A percentile compares a stretch with the other conserved stretches of the same genome.
These are phyloP conservation scores for Saturnispora sekii DNA, from an alignment of 805 yeast species.

Conservation along the genomic window DNA sequence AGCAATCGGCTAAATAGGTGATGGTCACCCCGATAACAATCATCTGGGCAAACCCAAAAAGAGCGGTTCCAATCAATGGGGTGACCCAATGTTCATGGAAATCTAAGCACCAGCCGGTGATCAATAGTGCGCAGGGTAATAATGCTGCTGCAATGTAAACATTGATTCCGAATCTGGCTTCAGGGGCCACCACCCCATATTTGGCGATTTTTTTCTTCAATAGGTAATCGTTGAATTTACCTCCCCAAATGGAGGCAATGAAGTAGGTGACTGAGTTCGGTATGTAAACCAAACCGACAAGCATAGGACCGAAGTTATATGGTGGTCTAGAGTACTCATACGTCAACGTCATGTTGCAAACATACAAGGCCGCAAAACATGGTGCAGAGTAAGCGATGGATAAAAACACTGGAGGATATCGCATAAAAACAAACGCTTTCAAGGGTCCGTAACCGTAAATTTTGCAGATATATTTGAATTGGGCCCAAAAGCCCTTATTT, in stretches of 20 bases:
- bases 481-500: conserved; percentile 13
- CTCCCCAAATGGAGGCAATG: conserved; percentile 70
- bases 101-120: conserved; percentile 78
- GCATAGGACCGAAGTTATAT: conserved; percentile 54
- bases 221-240: conserved; percentile 64
- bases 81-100: conserved; percentile 61
- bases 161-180: conserved; percentile 70
- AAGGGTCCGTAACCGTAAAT: conserved; percentile 48
- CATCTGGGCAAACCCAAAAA: conserved; percentile 79
- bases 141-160: conserved; percentile 53
- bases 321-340: conserved; percentile 54
- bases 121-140: conserved; percentile 55
- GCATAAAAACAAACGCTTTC: conserved; percentile 48
- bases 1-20: conserved; percentile 72
- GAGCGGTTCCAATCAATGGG: conserved; percentile 72
- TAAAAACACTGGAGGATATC: conserved; percentile 65
- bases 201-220: conserved; percentile 40
- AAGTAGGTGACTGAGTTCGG: conserved; percentile 78
- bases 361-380: conserved; percentile 62
- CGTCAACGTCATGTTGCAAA: conserved; percentile 66
- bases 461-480: conserved; percentile 26
- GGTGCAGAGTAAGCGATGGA: conserved; percentile 59
- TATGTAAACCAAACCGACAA: conserved; percentile 67
- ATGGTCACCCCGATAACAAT: conserved; percentile 72
- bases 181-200: conserved; percentile 63